Conservation (phyloP, 2,329 filamentous ascomycete genomes). For the Aspergillus bombycis region DNA sequence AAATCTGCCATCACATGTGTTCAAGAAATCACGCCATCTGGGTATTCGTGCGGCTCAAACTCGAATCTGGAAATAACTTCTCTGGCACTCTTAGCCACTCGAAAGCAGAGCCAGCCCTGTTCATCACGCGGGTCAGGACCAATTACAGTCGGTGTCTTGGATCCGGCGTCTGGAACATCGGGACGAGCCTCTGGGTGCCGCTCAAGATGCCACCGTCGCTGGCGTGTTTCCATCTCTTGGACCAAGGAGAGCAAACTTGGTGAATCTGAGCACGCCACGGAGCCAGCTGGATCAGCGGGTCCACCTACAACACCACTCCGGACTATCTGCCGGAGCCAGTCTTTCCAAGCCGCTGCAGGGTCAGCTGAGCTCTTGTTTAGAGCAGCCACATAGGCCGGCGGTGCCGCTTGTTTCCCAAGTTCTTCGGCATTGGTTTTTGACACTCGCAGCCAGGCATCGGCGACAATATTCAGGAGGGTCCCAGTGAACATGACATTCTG, state of each 20-base stretch:
- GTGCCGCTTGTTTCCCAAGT: slow-evolving; percentile 40
- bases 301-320: slow-evolving; percentile 42
- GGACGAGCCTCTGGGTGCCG: background rate
- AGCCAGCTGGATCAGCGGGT: slow-evolving; percentile 25
- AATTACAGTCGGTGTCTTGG: background rate
- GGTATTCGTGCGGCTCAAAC: slow-evolving; percentile 41
- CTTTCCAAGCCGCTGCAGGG: slow-evolving; percentile 36
- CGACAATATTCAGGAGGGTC: slow-evolving; percentile 48
- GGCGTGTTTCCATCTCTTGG: slow-evolving; percentile 46
- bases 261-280: slow-evolving; percentile 32
- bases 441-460: slow-evolving; percentile 48
- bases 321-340: slow-evolving; percentile 43
- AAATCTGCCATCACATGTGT: background rate
- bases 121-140: slow-evolving; percentile 22
- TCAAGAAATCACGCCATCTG: slow-evolving; percentile 25
- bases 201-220: slow-evolving; percentile 44
- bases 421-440: slow-evolving; percentile 39
- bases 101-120: slow-evolving; percentile 37
- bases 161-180: background rate
- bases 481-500: slow-evolving; percentile 53
- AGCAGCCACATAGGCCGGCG: slow-evolving; percentile 32
- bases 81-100: slow-evolving; percentile 38
- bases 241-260: slow-evolving; percentile 43
- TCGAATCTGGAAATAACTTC: slow-evolving; percentile 37
- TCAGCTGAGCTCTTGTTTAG: slow-evolving; percentile 30